Evolutionary conservation across 169 alveolate genomes (phyloP), one percentile per base, ranked within the genome.

Genomic region (Plasmodium chabaudi): DNA sequence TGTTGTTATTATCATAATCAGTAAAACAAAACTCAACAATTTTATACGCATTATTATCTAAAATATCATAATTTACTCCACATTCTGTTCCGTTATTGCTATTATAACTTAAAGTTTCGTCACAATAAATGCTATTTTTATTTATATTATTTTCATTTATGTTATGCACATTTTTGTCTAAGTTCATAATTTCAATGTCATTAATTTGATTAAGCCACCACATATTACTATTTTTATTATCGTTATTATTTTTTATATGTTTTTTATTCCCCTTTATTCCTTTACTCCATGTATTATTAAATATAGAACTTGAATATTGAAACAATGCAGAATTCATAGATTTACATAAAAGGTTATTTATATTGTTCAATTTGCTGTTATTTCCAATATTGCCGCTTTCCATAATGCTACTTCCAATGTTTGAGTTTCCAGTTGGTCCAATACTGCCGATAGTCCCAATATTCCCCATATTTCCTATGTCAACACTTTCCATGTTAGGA

Each of bases 11-110:
- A 9, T 77, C 88, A 34, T 77, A 77, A 77, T 77, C 88, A 13
- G 88, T 77, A 56, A 77, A 77, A 23, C 88, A 77, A 77, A 77
- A 77, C 23, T 77, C 88, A 23, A 77, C 88, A 27, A 77, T 68
- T 57, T 77, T 77, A 46, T 77, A 77, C 15, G 88, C 88, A 63
- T 77, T 77, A 13, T 77, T 77, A 19, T 77, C 88, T 13, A 77
- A 19, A 17, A 64, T 63, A 64, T 77, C 88, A 44, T 63, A 64
- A 64, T 77, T 77, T n/a, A 77, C 9, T 1, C 88, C 88, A 64
- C 88, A 77, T 7, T 77, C 88, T 13, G 75, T 63, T 23, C 69
- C 65, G 7, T 34, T 34, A 51, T 77, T 77, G 46, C 79, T 77
- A 77, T 77, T 77, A n/a, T 77, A 77, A 9, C 79, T 63, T 19